Evolutionary conservation across 2,329 filamentous ascomycete species (phyloP), one percentile per base, ranked within the genome.

Genomic region (Neurospora sp.): DNA sequence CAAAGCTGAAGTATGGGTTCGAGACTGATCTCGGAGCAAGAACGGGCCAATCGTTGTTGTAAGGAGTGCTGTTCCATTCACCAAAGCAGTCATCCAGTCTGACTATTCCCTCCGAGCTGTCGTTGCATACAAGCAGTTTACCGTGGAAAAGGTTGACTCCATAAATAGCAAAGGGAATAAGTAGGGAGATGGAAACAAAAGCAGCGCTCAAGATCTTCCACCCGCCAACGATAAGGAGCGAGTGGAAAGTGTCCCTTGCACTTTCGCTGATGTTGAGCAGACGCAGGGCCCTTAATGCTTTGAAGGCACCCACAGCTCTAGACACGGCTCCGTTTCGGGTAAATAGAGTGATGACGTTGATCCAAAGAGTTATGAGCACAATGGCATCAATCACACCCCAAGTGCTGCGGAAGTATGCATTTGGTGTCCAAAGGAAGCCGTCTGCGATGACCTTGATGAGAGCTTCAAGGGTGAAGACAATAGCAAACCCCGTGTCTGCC

Each of bases 91-190:
- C 88, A 2, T 82, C 82, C 69, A 96, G 84, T 70, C 86, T 84
- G 40, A 84, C 82, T 10, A 89, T 87, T 37, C 79, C 80, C 36
- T 86, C 83, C 33, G 80, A 77, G 33, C 81, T 83, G 74, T 97
- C 93, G 77, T 97, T 99, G 83, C 96, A 99, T 28, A 81, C 76
- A 68, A 91, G 81, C 81, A 98, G 86, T 77, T 91, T 84, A 5
- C 94, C 95, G 72, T 91, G 92, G 82, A 99, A 99, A 2, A 99
- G 84, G 75, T 97, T 99, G 69, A 98, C 80, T 1, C 93, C 96
- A 74, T 98, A 98, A 43, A 99, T 95, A 73, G 96, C 96, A 78
- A 99, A 99, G 0, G 96, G 96, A 70, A 99, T 94, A 70, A 99
- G 83, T 77, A 99, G 87, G 74, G 95, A 97, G 75, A 99, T 84